These are phyloP conservation scores for Penicillium odoratum DNA, from an alignment of 495 filamentous ascomycete genomes.

Conservation along the genomic window DNA sequence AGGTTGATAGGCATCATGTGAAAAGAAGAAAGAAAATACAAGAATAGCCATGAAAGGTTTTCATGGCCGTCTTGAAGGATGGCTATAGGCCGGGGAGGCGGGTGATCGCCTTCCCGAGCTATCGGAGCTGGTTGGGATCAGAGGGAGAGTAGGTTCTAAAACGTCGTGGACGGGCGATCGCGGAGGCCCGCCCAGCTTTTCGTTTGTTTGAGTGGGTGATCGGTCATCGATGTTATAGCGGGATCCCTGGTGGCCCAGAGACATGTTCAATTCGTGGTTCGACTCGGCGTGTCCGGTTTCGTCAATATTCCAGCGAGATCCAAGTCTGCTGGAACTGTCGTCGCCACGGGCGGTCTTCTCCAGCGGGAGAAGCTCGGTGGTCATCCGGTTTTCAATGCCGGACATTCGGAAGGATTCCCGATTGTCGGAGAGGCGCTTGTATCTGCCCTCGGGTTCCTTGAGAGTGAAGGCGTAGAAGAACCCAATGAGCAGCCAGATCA, in stretches of 20 bases:
- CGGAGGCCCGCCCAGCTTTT: slow-evolving; percentile 6
- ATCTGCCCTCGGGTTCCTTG: slow-evolving; percentile 92
- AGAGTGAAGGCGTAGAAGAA: slow-evolving; percentile 78
- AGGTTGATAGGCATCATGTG: not conserved
- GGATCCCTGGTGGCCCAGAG: slow-evolving; percentile 3
- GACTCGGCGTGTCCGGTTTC: slow-evolving; percentile 7
- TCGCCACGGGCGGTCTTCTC: slow-evolving; percentile 88
- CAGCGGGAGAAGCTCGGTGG: slow-evolving; percentile 89
- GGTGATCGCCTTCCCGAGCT: slow-evolving; percentile 11
- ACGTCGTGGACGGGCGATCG: slow-evolving; percentile 10
- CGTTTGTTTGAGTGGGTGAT: slow-evolving; percentile 6
- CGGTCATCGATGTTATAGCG: slow-evolving; percentile 9
- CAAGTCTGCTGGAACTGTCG: slow-evolving; percentile 18
- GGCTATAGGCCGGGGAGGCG: not conserved
- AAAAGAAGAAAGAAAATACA: slow-evolving; percentile 4
- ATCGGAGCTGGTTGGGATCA: slow-evolving; percentile 15
- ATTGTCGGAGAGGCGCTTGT: slow-evolving; percentile 93
- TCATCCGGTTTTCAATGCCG: slow-evolving; percentile 63
- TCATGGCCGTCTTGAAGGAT: slow-evolving; percentile 5
- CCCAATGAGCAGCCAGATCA: slow-evolving; percentile 83
- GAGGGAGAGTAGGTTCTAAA: slow-evolving; percentile 19
- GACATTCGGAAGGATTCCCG: slow-evolving; percentile 97
- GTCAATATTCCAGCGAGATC: slow-evolving; percentile 14
- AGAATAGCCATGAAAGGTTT: slow-evolving; percentile 1
- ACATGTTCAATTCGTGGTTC: slow-evolving; percentile 6